Base-by-base conservation (phyloP, 2,329 filamentous ascomycete genomes). In the Penicillium frequentans region DNA sequence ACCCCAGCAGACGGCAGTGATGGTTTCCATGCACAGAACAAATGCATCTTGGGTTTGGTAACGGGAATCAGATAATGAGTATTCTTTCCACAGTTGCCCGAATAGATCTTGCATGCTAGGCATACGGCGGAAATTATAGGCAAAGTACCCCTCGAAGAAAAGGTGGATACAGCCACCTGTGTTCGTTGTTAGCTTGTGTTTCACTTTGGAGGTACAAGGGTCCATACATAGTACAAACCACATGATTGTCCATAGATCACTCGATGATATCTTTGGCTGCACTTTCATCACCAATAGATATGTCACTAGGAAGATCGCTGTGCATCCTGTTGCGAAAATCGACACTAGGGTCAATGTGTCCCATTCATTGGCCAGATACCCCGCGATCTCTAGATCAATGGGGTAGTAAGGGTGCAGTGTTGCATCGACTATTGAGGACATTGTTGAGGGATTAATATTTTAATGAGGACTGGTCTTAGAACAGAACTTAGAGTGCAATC, bases 41-140 rank as follows among this genome's bases (percentile, higher is more conserved):
- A 95, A 93, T 2, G 86, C 81, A 68, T 93, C 88, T 19, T 86
- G 85, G 1, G 87, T 90, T 59, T 96, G 77, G 68, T 96, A 96
- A 31, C 91, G 83, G 51, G 90, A 93, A 75, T 96, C 91, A 3
- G 90, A 91, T 29, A 91, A 82, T 1, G 89, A 82, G 70, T 96
- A 96, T 73, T 96, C 91, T 71, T 96, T 96, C 91, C 91, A 96
- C 33, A 96, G 81, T 77, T 96, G 90, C 2, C 87, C 90, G 57
- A 91, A 88, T 4, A 93, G 75, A 21, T 84, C 83, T 66, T 89
- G 85, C 57, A 83, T 83, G n/a, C 81, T 76, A 1, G 86, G 82
- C 61, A 93, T 77, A 23, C 73, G 74, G 13, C 75, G 70, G 65
- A 88, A 86, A 68, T 90, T 84, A 57, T 82, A 72, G 49, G 90